A percentile compares a stretch with the other conserved stretches of the same genome.
phyloP scores from a whole-genome alignment of 1,284 basidiomycete species.

The Leccinum fallax region DNA sequence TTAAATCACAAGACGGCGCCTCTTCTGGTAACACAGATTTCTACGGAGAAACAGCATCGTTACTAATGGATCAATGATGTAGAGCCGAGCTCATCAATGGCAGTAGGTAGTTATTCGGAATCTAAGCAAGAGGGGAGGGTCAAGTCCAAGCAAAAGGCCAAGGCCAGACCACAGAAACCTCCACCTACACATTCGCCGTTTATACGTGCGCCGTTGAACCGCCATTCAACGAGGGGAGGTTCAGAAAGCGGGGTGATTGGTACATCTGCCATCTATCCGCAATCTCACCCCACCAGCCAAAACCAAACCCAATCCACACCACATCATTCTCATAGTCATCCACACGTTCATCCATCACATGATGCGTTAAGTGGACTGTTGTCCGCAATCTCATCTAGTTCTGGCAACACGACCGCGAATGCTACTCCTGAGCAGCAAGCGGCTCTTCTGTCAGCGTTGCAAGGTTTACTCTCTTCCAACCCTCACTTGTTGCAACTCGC shows the following conservation, averaged over 20 bases:
- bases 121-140: conserved; percentile 2
- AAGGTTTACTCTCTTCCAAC: conserved; percentile 23
- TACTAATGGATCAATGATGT: conserved; percentile 11
- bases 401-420: neutral
- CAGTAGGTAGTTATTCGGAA: neutral
- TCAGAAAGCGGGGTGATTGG: neutral
- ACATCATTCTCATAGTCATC: conserved; percentile 2
- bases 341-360: neutral
- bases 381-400: conserved; percentile 16
- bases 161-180: conserved; percentile 10
- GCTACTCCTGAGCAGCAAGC: conserved; percentile 20
- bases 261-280: conserved; percentile 22
- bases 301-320: conserved; percentile 7
- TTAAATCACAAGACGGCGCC: neutral
- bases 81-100: conserved; percentile 9
- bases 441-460: conserved; percentile 23
- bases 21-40: conserved; percentile 16
- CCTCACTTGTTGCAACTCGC: conserved; percentile 23
- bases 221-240: neutral
- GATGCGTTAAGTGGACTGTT: conserved; percentile 17
- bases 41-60: neutral
- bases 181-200: conserved; percentile 27
- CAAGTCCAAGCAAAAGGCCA: conserved; percentile 18
- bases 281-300: conserved; percentile 5
- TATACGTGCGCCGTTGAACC: conserved; percentile 28